Evolutionary conservation across 345 rosid species (phyloP), one percentile per base, ranked within the genome.

Genomic region (Populus davidiana): DNA sequence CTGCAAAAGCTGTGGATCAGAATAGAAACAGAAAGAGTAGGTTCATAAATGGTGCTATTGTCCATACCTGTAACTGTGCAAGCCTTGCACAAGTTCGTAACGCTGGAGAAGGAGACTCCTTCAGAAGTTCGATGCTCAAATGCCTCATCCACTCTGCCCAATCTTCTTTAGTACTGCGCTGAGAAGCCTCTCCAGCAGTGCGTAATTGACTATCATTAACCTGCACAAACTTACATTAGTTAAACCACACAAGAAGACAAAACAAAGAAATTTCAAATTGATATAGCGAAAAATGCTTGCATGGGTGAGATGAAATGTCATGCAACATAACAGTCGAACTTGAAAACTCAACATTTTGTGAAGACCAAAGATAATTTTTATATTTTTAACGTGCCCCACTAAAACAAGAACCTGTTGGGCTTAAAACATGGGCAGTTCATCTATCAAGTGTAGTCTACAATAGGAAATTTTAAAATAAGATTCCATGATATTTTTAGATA

Each of bases 71-170:
- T 77, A 91, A 83, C 83, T 96, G 99, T 75, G 99, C 99, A 76
- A 96, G 95, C 82, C 93, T 91, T 79, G 98, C 96, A 82, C 99
- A 96, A 52, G 98, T 91, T 87, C 96, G 87, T 81, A 96, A 85
- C 73, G 99, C 99, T 56, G 99, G 98, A 86, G 94, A 93, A 78
- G 99, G 99, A 81, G 99, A 96, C 87, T 93, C 94, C 86, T 93
- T 96, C 39, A 96, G 86, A 77, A 93, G 92, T 84, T 96, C 98
- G 86, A 96, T 96, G 86, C 99, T 96, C 81, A 93, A 93, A 89
- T 96, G 99, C 87, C 99, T 87, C 99, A 96, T 96, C 99, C 99
- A 96, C 81, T 96, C 99, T 70, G 96, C 96, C 99, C 99, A 96
- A 77, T 96, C 99, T 89, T 96, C 99, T 86, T 89, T 93, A 62